These are phyloP conservation scores for Apiospora rasikravindrae DNA, from an alignment of 2,329 filamentous ascomycete genomes.

Conservation along the genomic window DNA sequence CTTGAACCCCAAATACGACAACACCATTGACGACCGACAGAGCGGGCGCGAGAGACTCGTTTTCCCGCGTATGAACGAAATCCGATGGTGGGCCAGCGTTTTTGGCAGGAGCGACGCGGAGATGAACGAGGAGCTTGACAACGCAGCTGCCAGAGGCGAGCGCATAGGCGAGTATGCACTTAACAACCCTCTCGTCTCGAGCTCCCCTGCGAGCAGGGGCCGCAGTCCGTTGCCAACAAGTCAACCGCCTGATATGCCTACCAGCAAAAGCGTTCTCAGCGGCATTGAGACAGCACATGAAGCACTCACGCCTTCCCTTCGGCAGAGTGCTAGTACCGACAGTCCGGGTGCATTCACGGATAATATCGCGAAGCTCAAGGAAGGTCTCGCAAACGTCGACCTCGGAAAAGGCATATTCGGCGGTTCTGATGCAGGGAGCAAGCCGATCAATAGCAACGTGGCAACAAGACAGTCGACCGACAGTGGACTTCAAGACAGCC, in stretches of 20 bases:
- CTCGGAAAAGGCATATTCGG: conserved; percentile 54
- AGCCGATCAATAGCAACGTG: neutral
- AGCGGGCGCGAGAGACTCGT: conserved; percentile 83
- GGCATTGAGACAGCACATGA: conserved; percentile 64
- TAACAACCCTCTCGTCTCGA: conserved; percentile 28
- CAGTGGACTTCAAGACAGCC: neutral
- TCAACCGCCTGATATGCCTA: conserved; percentile 43
- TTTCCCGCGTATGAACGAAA: conserved; percentile 75
- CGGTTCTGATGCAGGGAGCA: conserved; percentile 33
- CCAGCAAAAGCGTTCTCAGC: conserved; percentile 60
- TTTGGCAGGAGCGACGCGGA: conserved; percentile 89
- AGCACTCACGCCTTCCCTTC: conserved; percentile 52
- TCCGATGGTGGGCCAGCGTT: conserved; percentile 92
- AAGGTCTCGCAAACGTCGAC: conserved; percentile 53
- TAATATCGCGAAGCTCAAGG: conserved; percentile 46
- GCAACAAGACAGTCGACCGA: neutral
- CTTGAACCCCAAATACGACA: conserved; percentile 78
- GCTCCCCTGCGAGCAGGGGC: conserved; percentile 52
- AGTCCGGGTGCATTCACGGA: conserved; percentile 50
- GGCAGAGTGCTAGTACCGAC: conserved; percentile 53
- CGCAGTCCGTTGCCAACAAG: conserved; percentile 32
- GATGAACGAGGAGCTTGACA: conserved; percentile 78
- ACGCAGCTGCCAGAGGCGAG: conserved; percentile 55
- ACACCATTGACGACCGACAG: conserved; percentile 75
- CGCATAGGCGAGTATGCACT: conserved; percentile 40